A percentile compares a stretch with the other conserved stretches of the same genome.
phyloP scores from a whole-genome alignment of 2,329 filamentous ascomycete species.

The Cladosporium sp. region DNA sequence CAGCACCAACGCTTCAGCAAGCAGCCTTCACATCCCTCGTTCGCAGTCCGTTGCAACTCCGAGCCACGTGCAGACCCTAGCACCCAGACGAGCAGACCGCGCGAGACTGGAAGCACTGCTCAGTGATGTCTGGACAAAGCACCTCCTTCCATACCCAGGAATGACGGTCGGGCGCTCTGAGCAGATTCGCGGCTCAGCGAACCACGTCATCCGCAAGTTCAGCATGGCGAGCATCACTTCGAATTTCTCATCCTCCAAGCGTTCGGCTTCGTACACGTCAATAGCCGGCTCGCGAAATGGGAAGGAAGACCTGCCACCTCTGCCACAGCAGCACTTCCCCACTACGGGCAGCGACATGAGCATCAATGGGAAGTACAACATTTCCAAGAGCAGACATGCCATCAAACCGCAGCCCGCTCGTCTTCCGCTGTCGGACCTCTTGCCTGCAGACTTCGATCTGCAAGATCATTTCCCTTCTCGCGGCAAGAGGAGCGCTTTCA shows the following conservation, averaged over 20 bases:
- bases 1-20: slow-evolving; percentile 35
- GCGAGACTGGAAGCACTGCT: slow-evolving; percentile 71
- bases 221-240: slow-evolving; percentile 76
- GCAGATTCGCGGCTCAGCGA: slow-evolving; percentile 71
- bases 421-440: slow-evolving; percentile 22
- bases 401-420: slow-evolving; percentile 1
- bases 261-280: slow-evolving; percentile 57
- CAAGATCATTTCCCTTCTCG: slow-evolving; percentile 15
- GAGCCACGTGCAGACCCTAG: slow-evolving; percentile 64
- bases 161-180: slow-evolving; percentile 67
- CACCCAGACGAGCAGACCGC: slow-evolving; percentile 70
- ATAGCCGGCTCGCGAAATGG: slow-evolving; percentile 24
- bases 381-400: not conserved
- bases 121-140: slow-evolving; percentile 78
- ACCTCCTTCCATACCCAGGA: slow-evolving; percentile 75
- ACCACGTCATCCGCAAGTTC: slow-evolving; percentile 81
- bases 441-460: slow-evolving; percentile 48
- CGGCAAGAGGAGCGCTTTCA: slow-evolving; percentile 25
- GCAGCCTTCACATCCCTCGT: slow-evolving; percentile 60
- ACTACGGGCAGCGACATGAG: not conserved
- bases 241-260: slow-evolving; percentile 70
- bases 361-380: not conserved
- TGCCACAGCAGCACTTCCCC: not conserved
- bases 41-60: slow-evolving; percentile 77
- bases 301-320: slow-evolving; percentile 27